Conservation (phyloP, 352 stramenopile species). For the Sclerospora graminicola region DNA sequence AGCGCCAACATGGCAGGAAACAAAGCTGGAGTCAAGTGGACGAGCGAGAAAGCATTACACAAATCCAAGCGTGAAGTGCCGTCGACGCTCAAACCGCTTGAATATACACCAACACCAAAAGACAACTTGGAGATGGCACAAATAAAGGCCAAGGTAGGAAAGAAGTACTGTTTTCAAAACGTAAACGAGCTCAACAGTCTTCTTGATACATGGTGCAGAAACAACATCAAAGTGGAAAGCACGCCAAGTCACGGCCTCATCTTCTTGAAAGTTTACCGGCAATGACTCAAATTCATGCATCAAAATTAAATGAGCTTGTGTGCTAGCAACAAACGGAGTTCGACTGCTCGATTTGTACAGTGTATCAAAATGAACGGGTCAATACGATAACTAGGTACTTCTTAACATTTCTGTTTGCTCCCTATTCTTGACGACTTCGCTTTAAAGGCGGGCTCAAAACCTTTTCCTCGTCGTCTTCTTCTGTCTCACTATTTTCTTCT, state of each 20-base stretch:
- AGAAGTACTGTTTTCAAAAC: neutral
- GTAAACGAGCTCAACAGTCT: neutral
- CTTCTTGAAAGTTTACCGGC: conserved; percentile 44
- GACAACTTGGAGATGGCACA: conserved; percentile 46
- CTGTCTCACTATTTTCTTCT: conserved; percentile 11
- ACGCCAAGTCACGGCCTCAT: conserved; percentile 39
- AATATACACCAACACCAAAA: conserved; percentile 49
- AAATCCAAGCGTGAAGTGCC: conserved; percentile 29
- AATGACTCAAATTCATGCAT: conserved; percentile 23
- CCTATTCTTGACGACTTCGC: conserved; percentile 20
- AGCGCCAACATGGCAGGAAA: conserved; percentile 18
- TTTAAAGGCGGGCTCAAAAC: conserved; percentile 10
- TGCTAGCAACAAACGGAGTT: neutral
- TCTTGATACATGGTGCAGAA: conserved; percentile 10
- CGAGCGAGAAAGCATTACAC: conserved; percentile 28
- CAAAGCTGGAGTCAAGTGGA: conserved; percentile 21
- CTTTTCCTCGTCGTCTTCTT: conserved; percentile 3
- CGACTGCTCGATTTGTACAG: no score
- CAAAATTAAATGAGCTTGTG: conserved; percentile 3
- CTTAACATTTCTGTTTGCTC: no score
- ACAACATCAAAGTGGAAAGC: conserved; percentile 35
- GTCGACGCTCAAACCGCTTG: conserved; percentile 45
- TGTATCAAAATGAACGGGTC: no score
- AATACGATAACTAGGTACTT: neutral
- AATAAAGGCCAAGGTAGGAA: conserved; percentile 46